A percentile compares a stretch with the other conserved stretches of the same genome.
Conservation (phyloP, 2,329 filamentous ascomycete genomes). For the Rutstroemia sp. region DNA sequence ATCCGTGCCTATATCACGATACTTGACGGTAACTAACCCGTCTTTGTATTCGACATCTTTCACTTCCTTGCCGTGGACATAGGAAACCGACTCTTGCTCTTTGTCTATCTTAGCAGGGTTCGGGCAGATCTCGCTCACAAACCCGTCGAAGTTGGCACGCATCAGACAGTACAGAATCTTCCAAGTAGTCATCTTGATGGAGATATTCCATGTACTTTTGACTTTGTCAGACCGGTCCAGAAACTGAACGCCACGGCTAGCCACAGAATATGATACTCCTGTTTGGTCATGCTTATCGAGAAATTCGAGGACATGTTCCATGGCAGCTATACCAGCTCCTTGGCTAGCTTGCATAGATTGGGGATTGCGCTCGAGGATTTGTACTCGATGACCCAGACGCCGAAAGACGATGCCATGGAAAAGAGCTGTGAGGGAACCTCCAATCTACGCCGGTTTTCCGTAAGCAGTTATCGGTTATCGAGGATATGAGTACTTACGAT, state of each 20-base stretch:
- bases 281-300: neutral
- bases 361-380: neutral
- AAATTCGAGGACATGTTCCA: neutral
- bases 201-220: neutral
- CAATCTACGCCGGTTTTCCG: neutral
- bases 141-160: conserved; percentile 19
- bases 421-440: neutral
- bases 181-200: conserved; percentile 9
- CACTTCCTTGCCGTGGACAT: neutral
- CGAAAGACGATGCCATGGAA: neutral
- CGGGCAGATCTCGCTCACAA: conserved; percentile 4
- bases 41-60: neutral
- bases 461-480: no score
- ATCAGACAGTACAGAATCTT: conserved; percentile 15
- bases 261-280: neutral
- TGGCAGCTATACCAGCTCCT: neutral
- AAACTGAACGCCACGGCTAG: neutral
- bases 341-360: neutral
- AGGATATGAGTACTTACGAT: no score
- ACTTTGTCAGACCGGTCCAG: neutral
- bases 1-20: neutral
- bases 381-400: neutral
- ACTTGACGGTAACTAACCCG: neutral
- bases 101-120: neutral
- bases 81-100: neutral